Percentiles rank a stretch among this genome's conserved stretches.
These are phyloP conservation scores for Plasmodium knowlesi DNA, from an alignment of 169 alveolate species.

Conservation along the genomic window DNA sequence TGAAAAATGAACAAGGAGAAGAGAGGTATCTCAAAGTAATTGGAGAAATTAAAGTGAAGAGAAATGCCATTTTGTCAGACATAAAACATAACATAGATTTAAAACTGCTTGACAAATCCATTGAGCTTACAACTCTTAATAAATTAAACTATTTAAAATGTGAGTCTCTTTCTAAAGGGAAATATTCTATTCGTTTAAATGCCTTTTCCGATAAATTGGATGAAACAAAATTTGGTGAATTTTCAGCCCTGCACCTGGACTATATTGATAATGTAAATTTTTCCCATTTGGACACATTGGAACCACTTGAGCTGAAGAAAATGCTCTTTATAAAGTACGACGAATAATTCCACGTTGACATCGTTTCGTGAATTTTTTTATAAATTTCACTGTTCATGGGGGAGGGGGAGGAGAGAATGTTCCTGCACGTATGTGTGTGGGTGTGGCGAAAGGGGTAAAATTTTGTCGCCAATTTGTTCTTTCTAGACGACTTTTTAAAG, in stretches of 20 bases:
- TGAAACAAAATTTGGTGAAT: constrained; percentile 61
- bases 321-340: constrained; percentile 58
- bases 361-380: background rate
- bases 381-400: background rate
- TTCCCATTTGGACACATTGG: constrained; percentile 49
- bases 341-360: background rate
- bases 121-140: constrained; percentile 33
- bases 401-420: background rate
- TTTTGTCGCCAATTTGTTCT: background rate
- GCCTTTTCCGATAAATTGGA: constrained; percentile 67
- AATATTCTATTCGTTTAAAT: constrained; percentile 62
- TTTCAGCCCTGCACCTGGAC: constrained; percentile 64
- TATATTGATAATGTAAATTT: constrained; percentile 63
- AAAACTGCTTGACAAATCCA: constrained; percentile 39
- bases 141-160: constrained; percentile 16
- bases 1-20: constrained; percentile 56
- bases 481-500: background rate
- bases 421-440: background rate
- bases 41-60: constrained; percentile 57
- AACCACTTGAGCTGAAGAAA: constrained; percentile 52
- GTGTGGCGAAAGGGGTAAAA: background rate
- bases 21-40: constrained; percentile 60
- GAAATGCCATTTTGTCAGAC: constrained; percentile 41
- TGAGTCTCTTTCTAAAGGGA: constrained; percentile 12
- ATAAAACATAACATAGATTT: constrained; percentile 58